Percentiles rank a stretch among this genome's conserved stretches.
These are phyloP conservation scores for Drechslerella coelobrocha DNA, from an alignment of 2,329 filamentous ascomycete genomes.

Conservation along the genomic window DNA sequence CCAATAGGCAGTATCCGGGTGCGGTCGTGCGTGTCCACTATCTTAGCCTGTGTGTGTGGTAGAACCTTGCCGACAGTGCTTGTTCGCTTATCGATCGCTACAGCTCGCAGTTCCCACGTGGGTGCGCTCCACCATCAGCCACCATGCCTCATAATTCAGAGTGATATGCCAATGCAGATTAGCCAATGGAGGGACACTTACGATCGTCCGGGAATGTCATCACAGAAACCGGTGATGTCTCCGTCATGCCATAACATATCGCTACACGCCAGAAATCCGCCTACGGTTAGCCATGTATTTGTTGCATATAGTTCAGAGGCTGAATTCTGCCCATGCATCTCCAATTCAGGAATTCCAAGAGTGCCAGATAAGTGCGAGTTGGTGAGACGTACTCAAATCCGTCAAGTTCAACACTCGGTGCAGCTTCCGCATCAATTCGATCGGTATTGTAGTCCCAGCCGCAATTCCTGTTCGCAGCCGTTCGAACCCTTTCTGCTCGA, in stretches of 20 bases:
- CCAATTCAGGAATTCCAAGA: not conserved
- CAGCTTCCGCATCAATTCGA: constrained; percentile 77
- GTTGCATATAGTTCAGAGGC: no score
- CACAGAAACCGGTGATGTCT: constrained; percentile 75
- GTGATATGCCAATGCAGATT: not conserved
- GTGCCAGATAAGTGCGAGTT: not conserved
- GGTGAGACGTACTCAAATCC: constrained; percentile 64
- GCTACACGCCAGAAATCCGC: constrained; percentile 60
- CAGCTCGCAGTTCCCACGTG: not conserved
- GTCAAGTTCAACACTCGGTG: constrained; percentile 76
- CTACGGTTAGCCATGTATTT: not conserved
- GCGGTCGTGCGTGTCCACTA: constrained; percentile 74
- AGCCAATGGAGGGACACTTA: constrained; percentile 70
- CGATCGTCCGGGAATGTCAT: constrained; percentile 84
- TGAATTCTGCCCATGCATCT: not conserved
- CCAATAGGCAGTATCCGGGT: constrained; percentile 68
- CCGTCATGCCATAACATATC: constrained; percentile 97
- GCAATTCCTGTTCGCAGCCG: constrained; percentile 86
- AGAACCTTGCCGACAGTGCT: constrained; percentile 79
- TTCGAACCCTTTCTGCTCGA: constrained; percentile 65
- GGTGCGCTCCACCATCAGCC: not conserved
- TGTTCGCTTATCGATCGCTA: constrained; percentile 67
- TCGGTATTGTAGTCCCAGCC: constrained; percentile 83
- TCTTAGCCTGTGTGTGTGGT: constrained; percentile 81
- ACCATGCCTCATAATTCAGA: not conserved